Evolutionary conservation across 2,329 filamentous ascomycete species (phyloP), one percentile per base, ranked within the genome.

Genomic region (Aureobasidium sp.): DNA sequence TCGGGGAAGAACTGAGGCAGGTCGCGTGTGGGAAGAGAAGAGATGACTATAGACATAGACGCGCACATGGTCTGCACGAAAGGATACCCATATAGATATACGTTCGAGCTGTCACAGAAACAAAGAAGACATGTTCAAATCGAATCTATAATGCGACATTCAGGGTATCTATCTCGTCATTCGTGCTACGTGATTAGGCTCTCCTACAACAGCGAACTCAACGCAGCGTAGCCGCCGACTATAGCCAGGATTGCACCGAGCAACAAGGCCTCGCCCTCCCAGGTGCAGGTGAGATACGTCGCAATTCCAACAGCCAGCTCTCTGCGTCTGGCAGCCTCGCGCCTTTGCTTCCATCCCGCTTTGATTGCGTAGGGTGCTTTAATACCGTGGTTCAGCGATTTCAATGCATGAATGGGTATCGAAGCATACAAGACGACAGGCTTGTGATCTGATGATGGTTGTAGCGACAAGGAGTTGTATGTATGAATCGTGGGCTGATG

Each of bases 361-460:
- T 85, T 81, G 51, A 87, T 76, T 20, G 77, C 70, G 69, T 84
- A 88, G 1, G 86, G 86, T 27, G 57, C 47, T 14, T 25, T 42
- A 14, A 52, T 36, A 3, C 9, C 37, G 3, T 59, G 29, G n/a
- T 52, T 39, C 20, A 15, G 9, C n/a, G 39, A n/a, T 22, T 44
- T 41, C 48, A 82, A 74, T n/a, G 73, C 69, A 12, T 68, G 67
- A 7, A 74, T 65, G 15, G 90, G 87, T 17, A 97, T 81, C 0
- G 79, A 77, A 8, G 87, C 79, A 4, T 88, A 84, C 27, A 96
- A 78, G 52, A 85, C 89, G 2, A 97, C 94, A 7, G 91, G 83
- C 34, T 90, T 85, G 75, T 99, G 94, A 72, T 99, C 94, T 60
- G 90, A 94, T 9, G 87, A 89, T n/a, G 84, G 80, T 64, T 95